Evolutionary conservation across 2,329 filamentous ascomycete genomes (phyloP).

Genomic region (Alternaria brassicae): DNA sequence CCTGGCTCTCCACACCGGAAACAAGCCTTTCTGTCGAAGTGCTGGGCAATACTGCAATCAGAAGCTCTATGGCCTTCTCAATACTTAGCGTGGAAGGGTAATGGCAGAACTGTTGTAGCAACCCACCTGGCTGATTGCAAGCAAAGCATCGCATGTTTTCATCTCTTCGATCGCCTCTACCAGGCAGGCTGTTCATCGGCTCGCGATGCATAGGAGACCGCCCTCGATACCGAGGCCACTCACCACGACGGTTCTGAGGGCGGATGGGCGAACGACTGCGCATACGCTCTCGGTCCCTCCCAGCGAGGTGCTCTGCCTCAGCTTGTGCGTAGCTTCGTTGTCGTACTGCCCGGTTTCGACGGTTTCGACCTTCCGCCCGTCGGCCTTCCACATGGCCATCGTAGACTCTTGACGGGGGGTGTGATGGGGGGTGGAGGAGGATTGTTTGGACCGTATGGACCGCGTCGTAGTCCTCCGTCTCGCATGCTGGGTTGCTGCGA

Average conservation of each 20-base stretch:
- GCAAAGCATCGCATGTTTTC: neutral
- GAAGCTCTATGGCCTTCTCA: neutral
- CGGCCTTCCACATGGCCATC: fast-evolving
- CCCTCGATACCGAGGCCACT: neutral
- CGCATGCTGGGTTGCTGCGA: neutral
- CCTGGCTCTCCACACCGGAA: neutral
- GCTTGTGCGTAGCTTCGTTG: neutral
- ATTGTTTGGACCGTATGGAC: conserved; percentile 10
- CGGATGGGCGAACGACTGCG: conserved; percentile 10
- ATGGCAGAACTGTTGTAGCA: too few species aligned
- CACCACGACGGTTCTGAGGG: neutral
- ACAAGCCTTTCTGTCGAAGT: neutral
- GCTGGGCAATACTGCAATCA: neutral
- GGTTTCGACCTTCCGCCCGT: neutral
- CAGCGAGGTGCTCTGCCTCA: neutral
- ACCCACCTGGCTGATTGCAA: neutral
- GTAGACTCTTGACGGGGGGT: neutral
- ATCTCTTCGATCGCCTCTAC: neutral
- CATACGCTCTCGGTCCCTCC: neutral
- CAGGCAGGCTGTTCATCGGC: neutral
- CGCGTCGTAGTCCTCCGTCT: neutral
- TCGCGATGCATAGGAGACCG: neutral
- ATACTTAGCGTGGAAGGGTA: neutral
- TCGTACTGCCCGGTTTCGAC: neutral
- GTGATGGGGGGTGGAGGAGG: conserved; percentile 13